A percentile compares a stretch with the other conserved stretches of the same genome.
Conservation (phyloP, 306 rosid genomes). For the Prunus mongolica region DNA sequence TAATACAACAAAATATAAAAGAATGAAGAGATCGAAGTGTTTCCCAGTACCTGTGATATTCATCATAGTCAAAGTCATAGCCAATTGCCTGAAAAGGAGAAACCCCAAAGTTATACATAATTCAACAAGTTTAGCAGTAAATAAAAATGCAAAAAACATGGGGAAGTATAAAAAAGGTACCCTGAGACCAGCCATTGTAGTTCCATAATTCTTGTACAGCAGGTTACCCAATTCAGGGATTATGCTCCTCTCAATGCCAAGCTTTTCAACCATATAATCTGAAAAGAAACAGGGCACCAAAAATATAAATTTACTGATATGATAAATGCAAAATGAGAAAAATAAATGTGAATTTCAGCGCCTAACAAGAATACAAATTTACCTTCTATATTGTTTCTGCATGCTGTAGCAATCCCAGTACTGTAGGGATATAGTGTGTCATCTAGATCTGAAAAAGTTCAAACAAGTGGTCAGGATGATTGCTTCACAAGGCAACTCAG, state of each 20-base stretch:
- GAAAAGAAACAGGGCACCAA: not conserved
- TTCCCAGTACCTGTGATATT: conserved; percentile 41
- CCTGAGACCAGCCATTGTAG: conserved; percentile 98
- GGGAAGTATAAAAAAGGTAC: conserved; percentile 26
- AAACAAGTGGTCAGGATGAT: not conserved
- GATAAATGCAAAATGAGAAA: conserved; percentile 1
- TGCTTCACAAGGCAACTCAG: conserved; percentile 14
- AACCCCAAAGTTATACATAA: conserved; percentile 9
- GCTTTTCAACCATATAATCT: conserved; percentile 87
- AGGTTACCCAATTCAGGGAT: conserved; percentile 56
- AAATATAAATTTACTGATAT: not conserved
- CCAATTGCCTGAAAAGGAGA: conserved; percentile 71
- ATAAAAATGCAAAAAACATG: not conserved
- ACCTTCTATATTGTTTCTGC: conserved; percentile 81
- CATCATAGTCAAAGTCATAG: conserved; percentile 89
- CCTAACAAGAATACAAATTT: not conserved
- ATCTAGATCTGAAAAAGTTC: conserved; percentile 65
- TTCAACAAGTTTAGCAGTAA: not conserved
- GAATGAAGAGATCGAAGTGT: no score
- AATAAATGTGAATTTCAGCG: not conserved
- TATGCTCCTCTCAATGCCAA: conserved; percentile 69
- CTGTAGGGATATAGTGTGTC: conserved; percentile 88
- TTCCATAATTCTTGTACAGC: conserved; percentile 84
- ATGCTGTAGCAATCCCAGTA: conserved; percentile 62
- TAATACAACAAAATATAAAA: no score